Evolutionary conservation across 768 basidiomycete species (phyloP).

Genomic region (Podaxis rugospora): DNA sequence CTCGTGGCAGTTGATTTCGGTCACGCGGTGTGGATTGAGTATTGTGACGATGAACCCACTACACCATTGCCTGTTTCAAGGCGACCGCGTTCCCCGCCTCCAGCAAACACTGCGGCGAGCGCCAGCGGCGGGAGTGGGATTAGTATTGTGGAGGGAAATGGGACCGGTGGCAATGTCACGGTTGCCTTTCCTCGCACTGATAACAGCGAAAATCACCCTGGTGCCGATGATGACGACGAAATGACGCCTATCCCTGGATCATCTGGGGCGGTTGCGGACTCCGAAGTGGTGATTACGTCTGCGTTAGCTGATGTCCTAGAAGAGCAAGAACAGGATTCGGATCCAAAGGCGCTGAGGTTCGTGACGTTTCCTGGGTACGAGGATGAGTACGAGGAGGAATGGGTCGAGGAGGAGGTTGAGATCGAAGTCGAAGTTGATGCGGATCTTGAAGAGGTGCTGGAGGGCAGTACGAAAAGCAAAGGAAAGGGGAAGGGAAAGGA

Average conservation of each 20-base stretch:
- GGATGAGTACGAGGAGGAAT: slow-evolving; percentile 11
- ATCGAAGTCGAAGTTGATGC: neutral
- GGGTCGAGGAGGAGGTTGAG: slow-evolving; percentile 10
- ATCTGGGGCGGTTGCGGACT: neutral
- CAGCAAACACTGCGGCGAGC: neutral
- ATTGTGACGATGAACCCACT: slow-evolving; percentile 28
- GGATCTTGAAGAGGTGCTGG: neutral
- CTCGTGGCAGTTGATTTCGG: slow-evolving; percentile 85
- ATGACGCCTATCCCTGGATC: neutral
- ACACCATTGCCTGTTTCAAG: no score
- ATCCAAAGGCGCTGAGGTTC: slow-evolving; percentile 7
- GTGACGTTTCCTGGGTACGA: slow-evolving; percentile 11
- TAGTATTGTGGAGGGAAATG: neutral
- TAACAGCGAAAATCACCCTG: neutral
- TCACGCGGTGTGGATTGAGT: slow-evolving; percentile 82
- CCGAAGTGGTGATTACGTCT: neutral
- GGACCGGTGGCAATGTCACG: neutral
- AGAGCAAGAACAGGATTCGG: neutral
- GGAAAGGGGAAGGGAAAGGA: slow-evolving; percentile 1
- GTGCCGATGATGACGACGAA: neutral
- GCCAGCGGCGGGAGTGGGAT: neutral
- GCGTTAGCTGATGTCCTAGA: neutral
- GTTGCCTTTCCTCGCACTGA: neutral
- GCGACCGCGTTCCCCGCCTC: no score
- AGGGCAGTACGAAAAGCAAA: neutral